Conservation (phyloP, 148 eudicot genomes). For the Tetragonia tetragonoides region DNA sequence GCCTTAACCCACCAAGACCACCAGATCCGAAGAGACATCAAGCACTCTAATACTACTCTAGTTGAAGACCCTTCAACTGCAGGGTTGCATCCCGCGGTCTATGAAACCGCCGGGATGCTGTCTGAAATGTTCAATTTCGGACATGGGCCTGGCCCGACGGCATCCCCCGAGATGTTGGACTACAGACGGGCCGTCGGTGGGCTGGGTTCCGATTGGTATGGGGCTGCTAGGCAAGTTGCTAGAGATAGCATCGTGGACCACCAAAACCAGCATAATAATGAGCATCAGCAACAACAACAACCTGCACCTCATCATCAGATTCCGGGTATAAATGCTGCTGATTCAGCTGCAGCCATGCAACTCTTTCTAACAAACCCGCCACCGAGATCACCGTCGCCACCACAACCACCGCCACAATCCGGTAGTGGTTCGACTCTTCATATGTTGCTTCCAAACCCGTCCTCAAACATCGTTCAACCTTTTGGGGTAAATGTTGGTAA, state of each 20-base stretch:
- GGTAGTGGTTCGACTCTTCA: conserved; percentile 35
- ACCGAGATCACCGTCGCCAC: conserved; percentile 37
- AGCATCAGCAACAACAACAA: conserved; percentile 16
- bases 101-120: conserved; percentile 38
- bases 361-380: conserved; percentile 70
- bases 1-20: conserved; percentile 15
- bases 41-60: not conserved
- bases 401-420: conserved; percentile 19
- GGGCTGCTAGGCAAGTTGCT: not conserved
- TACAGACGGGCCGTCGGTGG: conserved; percentile 24
- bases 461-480: conserved; percentile 10
- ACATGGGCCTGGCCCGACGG: conserved; percentile 4
- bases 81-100: conserved; percentile 5
- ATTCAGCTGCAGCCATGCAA: conserved; percentile 74
- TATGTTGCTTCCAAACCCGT: conserved; percentile 43
- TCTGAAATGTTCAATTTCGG: conserved; percentile 48
- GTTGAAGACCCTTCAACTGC: not conserved
- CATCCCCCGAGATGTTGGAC: conserved; percentile 31
- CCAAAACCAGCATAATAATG: conserved; percentile 2
- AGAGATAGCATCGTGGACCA: conserved; percentile 16
- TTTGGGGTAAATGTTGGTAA: not conserved
- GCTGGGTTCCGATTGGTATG: conserved; percentile 24
- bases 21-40: conserved; percentile 23
- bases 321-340: conserved; percentile 44
- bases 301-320: conserved; percentile 33